A percentile compares a stretch with the other conserved stretches of the same genome.
Evolutionary conservation across 75 land plant genomes (phyloP).

Genomic region (Selaginella moellendorffii): DNA sequence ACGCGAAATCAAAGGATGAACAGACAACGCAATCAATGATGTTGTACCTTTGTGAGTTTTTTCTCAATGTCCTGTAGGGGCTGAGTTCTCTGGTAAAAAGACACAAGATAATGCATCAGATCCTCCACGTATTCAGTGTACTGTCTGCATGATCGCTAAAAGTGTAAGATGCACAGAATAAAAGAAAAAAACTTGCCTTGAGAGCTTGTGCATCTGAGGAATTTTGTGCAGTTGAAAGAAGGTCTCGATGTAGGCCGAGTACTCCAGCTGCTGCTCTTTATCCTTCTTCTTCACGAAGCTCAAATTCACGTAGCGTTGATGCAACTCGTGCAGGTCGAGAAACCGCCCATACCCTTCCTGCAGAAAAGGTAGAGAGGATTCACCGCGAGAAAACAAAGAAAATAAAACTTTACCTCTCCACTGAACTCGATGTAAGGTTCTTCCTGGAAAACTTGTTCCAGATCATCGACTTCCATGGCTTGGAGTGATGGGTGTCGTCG

Average conservation of each 20-base stretch:
- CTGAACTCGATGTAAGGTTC: slow-evolving; percentile 90
- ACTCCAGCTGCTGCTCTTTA: no score
- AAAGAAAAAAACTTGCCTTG: slow-evolving; percentile 39
- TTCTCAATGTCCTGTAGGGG: slow-evolving; percentile 86
- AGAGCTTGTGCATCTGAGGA: slow-evolving; percentile 38
- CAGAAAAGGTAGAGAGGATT: background rate
- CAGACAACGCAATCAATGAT: background rate
- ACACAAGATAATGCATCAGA: slow-evolving; percentile 55
- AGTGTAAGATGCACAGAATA: no score
- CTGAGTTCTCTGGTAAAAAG: slow-evolving; percentile 75
- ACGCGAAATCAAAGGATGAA: background rate
- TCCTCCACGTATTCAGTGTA: slow-evolving; percentile 63
- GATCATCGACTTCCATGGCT: slow-evolving; percentile 58
- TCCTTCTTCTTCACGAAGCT: slow-evolving; percentile 71
- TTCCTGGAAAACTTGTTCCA: slow-evolving; percentile 71
- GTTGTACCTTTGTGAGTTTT: slow-evolving; percentile 80
- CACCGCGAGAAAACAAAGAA: background rate
- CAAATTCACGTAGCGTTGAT: slow-evolving; percentile 65
- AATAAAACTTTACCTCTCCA: slow-evolving; percentile 62
- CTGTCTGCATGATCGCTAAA: slow-evolving; percentile 27
- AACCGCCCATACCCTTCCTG: slow-evolving; percentile 95
- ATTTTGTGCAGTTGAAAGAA: slow-evolving; percentile 58
- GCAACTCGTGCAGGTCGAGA: slow-evolving; percentile 86
- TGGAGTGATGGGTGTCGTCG: slow-evolving; percentile 74
- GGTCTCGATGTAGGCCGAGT: slow-evolving; percentile 66